phyloP scores from a whole-genome alignment of 176 grass and related monocot genomes.

The Thinopyrum elongatum region DNA sequence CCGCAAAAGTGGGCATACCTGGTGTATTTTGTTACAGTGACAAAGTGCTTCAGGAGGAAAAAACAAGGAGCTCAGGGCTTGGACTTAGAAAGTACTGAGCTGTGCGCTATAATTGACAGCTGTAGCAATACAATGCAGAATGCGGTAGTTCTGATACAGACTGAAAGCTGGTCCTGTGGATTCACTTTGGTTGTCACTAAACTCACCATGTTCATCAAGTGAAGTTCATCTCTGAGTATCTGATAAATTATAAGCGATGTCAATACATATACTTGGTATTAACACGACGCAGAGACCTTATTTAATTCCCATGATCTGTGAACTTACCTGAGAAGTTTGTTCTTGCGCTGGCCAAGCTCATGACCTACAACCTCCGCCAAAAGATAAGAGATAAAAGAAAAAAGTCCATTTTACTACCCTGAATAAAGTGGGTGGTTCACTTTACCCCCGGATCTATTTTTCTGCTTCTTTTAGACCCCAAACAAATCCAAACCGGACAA shows the following conservation, averaged over 20 bases:
- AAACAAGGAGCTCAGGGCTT: background rate
- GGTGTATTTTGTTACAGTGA: background rate
- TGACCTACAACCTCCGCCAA: slow-evolving; percentile 38
- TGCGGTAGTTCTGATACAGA: slow-evolving; percentile 18
- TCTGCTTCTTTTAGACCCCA: too few species aligned
- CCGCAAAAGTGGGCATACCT: background rate
- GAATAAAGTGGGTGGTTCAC: too few species aligned
- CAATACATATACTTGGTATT: background rate
- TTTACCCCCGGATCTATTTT: too few species aligned
- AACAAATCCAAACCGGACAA: too few species aligned
- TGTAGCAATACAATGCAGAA: slow-evolving; percentile 19
- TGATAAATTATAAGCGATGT: slow-evolving; percentile 37
- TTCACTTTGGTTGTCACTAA: slow-evolving; percentile 22
- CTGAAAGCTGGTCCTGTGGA: background rate
- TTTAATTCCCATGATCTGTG: slow-evolving; percentile 18
- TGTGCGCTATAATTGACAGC: background rate
- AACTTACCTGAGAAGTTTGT: slow-evolving; percentile 64
- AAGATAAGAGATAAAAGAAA: background rate
- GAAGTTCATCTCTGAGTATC: slow-evolving; percentile 94
- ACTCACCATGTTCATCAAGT: slow-evolving; percentile 35
- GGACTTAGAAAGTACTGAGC: slow-evolving; percentile 23
- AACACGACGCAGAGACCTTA: slow-evolving; percentile 6
- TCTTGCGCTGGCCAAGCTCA: slow-evolving; percentile 49
- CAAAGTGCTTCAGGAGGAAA: background rate
- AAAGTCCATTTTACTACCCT: too few species aligned